phyloP scores from a whole-genome alignment of 2,329 filamentous ascomycete species.

The Hypoxylon sp. region DNA sequence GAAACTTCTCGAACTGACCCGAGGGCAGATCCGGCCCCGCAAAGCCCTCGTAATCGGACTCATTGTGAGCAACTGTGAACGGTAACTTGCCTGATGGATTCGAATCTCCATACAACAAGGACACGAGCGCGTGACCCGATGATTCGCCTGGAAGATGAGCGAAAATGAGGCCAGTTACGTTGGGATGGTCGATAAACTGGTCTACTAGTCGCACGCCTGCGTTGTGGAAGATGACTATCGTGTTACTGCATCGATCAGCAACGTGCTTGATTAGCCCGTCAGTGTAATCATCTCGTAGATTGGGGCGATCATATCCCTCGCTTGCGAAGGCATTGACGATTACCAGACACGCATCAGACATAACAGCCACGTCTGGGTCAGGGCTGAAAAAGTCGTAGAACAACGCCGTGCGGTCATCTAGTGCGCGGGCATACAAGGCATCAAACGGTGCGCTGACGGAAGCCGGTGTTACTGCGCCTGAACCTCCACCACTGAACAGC shows the following conservation, averaged over 20 bases:
- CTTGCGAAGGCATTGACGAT: constrained; percentile 74
- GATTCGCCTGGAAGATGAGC: constrained; percentile 73
- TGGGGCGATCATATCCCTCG: constrained; percentile 73
- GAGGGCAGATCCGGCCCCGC: constrained; percentile 52
- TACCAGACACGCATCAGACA: constrained; percentile 71
- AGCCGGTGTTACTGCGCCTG: constrained; percentile 57
- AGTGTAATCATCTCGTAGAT: constrained; percentile 71
- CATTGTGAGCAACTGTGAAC: constrained; percentile 67
- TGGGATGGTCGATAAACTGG: constrained; percentile 67
- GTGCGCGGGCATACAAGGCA: constrained; percentile 60
- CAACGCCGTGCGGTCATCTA: constrained; percentile 63
- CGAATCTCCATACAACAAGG: constrained; percentile 65
- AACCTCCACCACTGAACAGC: constrained; percentile 56
- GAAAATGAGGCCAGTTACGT: constrained; percentile 70
- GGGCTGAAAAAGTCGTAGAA: constrained; percentile 65
- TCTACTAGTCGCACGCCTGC: constrained; percentile 69
- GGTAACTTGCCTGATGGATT: constrained; percentile 67
- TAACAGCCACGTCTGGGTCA: constrained; percentile 58
- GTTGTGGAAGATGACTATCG: constrained; percentile 72
- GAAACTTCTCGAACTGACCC: constrained; percentile 61
- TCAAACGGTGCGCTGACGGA: constrained; percentile 63
- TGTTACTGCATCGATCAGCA: constrained; percentile 66
- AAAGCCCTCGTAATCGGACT: constrained; percentile 62
- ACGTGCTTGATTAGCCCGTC: constrained; percentile 66
- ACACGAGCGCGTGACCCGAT: constrained; percentile 63